A percentile compares a stretch with the other conserved stretches of the same genome.
These are phyloP conservation scores for Trametes sp. DNA, from an alignment of 1,284 basidiomycete species.

Conservation along the genomic window DNA sequence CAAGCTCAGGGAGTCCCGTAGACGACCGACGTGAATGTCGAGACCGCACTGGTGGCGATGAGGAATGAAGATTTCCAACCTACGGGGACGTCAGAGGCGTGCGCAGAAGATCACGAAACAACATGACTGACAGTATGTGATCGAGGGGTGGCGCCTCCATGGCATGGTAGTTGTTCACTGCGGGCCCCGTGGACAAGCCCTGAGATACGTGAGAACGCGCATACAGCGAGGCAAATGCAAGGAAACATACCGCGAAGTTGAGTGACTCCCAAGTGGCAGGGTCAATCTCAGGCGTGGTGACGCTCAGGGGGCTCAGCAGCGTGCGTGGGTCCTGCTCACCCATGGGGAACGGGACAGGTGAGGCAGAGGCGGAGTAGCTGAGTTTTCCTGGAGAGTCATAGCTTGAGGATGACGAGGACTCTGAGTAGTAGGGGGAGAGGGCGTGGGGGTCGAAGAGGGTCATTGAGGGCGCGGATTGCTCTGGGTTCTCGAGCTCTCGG, in stretches of 20 bases:
- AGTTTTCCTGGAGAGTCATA: slow-evolving; percentile 63
- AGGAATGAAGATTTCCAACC: slow-evolving; percentile 77
- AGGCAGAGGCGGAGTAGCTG: slow-evolving; percentile 65
- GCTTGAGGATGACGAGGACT: slow-evolving; percentile 69
- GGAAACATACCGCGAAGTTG: slow-evolving; percentile 36
- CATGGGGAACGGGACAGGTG: slow-evolving; percentile 58
- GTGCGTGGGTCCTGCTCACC: slow-evolving; percentile 28
- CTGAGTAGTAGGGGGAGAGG: slow-evolving; percentile 49
- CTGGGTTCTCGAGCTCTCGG: slow-evolving; percentile 51
- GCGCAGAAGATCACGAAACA: slow-evolving; percentile 11
- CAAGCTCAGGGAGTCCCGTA: slow-evolving; percentile 63
- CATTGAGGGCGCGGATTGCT: slow-evolving; percentile 45
- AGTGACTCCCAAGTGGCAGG: slow-evolving; percentile 34
- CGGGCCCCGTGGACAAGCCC: slow-evolving; percentile 52
- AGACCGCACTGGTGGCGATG: slow-evolving; percentile 78
- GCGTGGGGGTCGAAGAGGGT: slow-evolving; percentile 49
- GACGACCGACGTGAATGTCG: slow-evolving; percentile 67
- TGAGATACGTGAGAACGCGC: slow-evolving; percentile 19
- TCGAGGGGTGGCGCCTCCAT: slow-evolving; percentile 64
- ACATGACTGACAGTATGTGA: slow-evolving; percentile 64
- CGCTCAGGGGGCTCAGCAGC: slow-evolving; percentile 27
- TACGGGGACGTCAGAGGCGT: slow-evolving; percentile 39
- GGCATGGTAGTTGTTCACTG: slow-evolving; percentile 43
- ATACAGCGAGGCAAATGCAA: not conserved
- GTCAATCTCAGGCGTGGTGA: slow-evolving; percentile 34